These are phyloP conservation scores for Crithidia mellificae DNA, from an alignment of 208 protist species.

Conservation along the genomic window DNA sequence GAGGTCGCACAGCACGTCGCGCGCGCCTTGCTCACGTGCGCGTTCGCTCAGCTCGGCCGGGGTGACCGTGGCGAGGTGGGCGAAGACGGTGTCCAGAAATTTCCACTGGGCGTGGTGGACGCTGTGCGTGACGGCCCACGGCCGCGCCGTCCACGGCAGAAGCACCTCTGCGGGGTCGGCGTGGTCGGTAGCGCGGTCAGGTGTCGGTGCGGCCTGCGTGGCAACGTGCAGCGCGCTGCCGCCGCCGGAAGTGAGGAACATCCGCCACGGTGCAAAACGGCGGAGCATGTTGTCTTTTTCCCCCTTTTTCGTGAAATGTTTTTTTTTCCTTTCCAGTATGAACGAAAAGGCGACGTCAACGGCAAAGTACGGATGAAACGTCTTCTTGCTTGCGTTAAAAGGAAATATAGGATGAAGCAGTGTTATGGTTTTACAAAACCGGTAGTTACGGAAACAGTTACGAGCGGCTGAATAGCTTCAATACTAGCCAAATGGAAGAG, in stretches of 20 bases:
- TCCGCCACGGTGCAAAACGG: neutral
- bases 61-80: conserved; percentile 42
- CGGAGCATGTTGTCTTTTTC: conserved; percentile 20
- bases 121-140: conserved; percentile 50
- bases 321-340: no score
- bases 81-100: conserved; percentile 56
- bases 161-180: conserved; percentile 22
- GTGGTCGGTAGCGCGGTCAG: neutral
- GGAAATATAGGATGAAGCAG: no score
- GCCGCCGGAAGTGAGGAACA: conserved; percentile 5
- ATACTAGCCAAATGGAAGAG: no score
- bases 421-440: conserved; percentile 19
- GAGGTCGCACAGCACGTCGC: conserved; percentile 53
- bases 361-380: neutral
- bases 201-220: neutral
- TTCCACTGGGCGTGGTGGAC: conserved; percentile 52
- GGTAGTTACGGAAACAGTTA: neutral
- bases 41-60: conserved; percentile 40
- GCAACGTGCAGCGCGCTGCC: conserved; percentile 1
- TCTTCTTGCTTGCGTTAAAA: no score
- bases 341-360: conserved; percentile 3
- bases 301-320: no score
- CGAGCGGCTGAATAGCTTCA: no score
- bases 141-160: conserved; percentile 73
- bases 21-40: conserved; percentile 39